phyloP scores from a whole-genome alignment of 202 grass and related monocot genomes.

The Thinopyrum obtusiflorum region DNA sequence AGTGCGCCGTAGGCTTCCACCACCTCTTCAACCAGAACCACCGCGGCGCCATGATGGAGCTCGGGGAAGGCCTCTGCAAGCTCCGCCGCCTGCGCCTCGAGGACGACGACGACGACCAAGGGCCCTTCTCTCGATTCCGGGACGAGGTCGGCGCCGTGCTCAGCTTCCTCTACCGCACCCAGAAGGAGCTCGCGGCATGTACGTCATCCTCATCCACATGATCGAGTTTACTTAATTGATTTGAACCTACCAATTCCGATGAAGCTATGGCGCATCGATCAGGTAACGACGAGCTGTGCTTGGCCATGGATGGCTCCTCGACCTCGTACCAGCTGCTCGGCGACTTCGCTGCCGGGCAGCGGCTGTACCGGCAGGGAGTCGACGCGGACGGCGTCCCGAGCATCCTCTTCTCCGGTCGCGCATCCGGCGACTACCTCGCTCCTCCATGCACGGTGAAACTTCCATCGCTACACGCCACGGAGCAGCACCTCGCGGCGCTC shows the following conservation, averaged over 20 bases:
- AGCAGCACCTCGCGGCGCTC: slow-evolving; percentile 32
- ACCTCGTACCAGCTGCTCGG: slow-evolving; percentile 74
- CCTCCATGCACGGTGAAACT: slow-evolving; percentile 47
- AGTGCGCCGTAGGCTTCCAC: slow-evolving; percentile 82
- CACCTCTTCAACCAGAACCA: slow-evolving; percentile 95
- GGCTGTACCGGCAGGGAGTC: slow-evolving; percentile 45
- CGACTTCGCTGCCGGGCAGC: slow-evolving; percentile 77
- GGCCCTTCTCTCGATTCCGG: slow-evolving; percentile 53
- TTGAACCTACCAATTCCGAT: background rate
- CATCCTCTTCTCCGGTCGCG: slow-evolving; percentile 47
- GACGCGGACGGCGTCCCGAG: slow-evolving; percentile 28
- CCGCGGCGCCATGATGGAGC: slow-evolving; percentile 85
- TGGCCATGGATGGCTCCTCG: slow-evolving; percentile 75
- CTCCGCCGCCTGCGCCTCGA: slow-evolving; percentile 61
- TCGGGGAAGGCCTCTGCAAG: slow-evolving; percentile 89
- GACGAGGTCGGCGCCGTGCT: slow-evolving; percentile 63
- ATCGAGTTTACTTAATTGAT: background rate
- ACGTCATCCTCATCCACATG: background rate
- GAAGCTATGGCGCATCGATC: background rate
- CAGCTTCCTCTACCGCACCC: slow-evolving; percentile 81
- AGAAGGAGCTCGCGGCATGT: slow-evolving; percentile 94
- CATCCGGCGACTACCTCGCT: background rate
- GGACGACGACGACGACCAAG: background rate
- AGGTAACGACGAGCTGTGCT: slow-evolving; percentile 64
- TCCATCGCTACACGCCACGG: slow-evolving; percentile 33